These are phyloP conservation scores for Elsinoe fawcettii DNA, from an alignment of 2,329 filamentous ascomycete genomes.

Conservation along the genomic window DNA sequence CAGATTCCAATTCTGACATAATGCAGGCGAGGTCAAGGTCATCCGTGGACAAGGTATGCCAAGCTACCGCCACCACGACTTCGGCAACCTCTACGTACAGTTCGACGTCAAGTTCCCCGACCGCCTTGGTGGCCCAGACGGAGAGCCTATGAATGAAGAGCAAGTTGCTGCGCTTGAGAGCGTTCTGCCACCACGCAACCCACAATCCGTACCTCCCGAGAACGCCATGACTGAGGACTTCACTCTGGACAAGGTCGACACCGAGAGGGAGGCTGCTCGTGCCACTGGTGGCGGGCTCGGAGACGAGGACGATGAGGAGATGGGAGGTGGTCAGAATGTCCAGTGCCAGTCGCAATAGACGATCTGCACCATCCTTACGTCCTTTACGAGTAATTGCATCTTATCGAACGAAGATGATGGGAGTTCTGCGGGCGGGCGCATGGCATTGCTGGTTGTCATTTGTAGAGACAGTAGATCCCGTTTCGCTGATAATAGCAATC, in stretches of 20 bases:
- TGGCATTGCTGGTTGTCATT: background rate
- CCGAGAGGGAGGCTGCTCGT: slow-evolving; percentile 53
- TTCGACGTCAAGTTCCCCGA: slow-evolving; percentile 96
- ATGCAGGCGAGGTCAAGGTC: slow-evolving; percentile 77
- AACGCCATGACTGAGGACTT: slow-evolving; percentile 91
- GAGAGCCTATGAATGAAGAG: slow-evolving; percentile 46
- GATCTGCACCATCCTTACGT: slow-evolving; percentile 6
- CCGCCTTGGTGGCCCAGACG: slow-evolving; percentile 37
- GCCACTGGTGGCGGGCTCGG: slow-evolving; percentile 49
- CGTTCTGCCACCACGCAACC: slow-evolving; percentile 66
- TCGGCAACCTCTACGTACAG: slow-evolving; percentile 92
- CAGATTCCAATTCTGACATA: slow-evolving; percentile 19
- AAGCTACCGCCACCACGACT: slow-evolving; percentile 87
- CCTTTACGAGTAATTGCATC: slow-evolving; percentile 6
- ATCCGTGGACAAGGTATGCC: slow-evolving; percentile 97
- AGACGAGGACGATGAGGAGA: slow-evolving; percentile 59
- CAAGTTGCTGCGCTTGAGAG: slow-evolving; percentile 74
- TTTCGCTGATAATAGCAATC: background rate
- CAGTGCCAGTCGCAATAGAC: slow-evolving; percentile 81
- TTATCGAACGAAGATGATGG: background rate
- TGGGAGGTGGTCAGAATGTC: slow-evolving; percentile 64
- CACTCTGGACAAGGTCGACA: slow-evolving; percentile 76
- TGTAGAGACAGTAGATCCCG: slow-evolving; percentile 3
- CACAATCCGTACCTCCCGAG: slow-evolving; percentile 59
- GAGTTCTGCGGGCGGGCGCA: background rate